Evolutionary conservation across 2,329 filamentous ascomycete species (phyloP), one percentile per base, ranked within the genome.

Genomic region (Ceratocystis albifundus): DNA sequence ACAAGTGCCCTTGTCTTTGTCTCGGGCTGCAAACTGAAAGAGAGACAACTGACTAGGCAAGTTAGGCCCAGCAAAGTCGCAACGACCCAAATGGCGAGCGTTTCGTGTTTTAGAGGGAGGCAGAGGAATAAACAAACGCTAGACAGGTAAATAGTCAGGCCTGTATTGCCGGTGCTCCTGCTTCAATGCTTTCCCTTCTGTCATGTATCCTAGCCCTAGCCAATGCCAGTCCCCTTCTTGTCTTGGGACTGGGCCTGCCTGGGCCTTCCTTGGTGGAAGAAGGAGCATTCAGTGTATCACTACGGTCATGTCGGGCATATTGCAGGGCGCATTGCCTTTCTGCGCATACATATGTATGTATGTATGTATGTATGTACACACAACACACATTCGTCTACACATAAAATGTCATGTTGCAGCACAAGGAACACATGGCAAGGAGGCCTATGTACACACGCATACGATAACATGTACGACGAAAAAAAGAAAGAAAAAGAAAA

Each of bases 361-460:
- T 28, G 48, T 50, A 50, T 20, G n/a, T 25, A 20, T 28, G 48
- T 28, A 28, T 28, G 48, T 53, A 53, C 22, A 15, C 25, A 25
- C 22, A 25, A 41, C 36, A 41, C 36, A 41, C 10, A 41, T 41
- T 41, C 12, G 36, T 12, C 36, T 12, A 15, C 36, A 41, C 12
- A 41, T 41, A 41, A 15, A 41, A 41, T 41, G 36, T n/a, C 48
- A 53, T 53, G 48, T 53, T 25, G 48, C 48, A 25, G 20, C 48
- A 53, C 48, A 53, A 53, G 48, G 48, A 53, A 25, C 48, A 53
- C 48, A 53, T 53, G 48, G 48, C 20, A 53, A 22, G 48, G n/a
- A 25, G 22, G 48, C 25, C 48, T 53, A 53, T 41, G 36, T 41
- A 41, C 36, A 41, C 15, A 41, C 36, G 36, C 48, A 53, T 53